A percentile compares a stretch with the other conserved stretches of the same genome.
phyloP scores from a whole-genome alignment of 805 yeast species.

The Starmerella kuoi region DNA sequence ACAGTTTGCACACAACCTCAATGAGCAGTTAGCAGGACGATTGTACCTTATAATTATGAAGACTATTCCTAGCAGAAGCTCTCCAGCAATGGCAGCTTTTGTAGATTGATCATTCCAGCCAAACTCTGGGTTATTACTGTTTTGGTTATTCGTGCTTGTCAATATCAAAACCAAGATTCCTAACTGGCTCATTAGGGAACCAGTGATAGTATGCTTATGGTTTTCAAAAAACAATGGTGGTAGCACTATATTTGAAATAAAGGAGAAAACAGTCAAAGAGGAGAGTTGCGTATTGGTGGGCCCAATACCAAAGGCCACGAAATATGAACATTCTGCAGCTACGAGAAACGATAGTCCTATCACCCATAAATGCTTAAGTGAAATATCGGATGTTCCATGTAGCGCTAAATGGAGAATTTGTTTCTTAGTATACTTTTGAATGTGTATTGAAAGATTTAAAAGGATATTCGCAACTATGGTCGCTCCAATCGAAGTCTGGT shows the following conservation, averaged over 20 bases:
- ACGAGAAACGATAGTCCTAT: constrained; percentile 34
- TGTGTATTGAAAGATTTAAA: constrained; percentile 32
- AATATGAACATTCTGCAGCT: constrained; percentile 37
- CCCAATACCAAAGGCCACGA: constrained; percentile 39
- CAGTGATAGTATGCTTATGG: constrained; percentile 29
- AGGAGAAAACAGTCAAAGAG: constrained; percentile 40
- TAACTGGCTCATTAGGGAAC: constrained; percentile 33
- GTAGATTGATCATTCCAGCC: background rate
- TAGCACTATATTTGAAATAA: constrained; percentile 37
- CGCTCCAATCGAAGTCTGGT: constrained; percentile 10
- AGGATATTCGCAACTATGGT: constrained; percentile 30
- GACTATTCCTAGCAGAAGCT: constrained; percentile 1
- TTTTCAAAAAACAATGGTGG: constrained; percentile 40
- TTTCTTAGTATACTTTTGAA: constrained; percentile 33
- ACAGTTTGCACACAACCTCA: constrained; percentile 9
- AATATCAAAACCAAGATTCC: constrained; percentile 36
- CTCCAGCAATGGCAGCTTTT: background rate
- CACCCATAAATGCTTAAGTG: constrained; percentile 30
- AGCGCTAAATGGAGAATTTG: constrained; percentile 24
- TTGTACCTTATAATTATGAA: background rate
- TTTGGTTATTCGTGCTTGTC: constrained; percentile 25
- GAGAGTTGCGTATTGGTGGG: constrained; percentile 37
- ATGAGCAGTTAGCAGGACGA: constrained; percentile 9
- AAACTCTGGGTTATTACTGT: background rate
- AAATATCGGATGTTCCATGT: constrained; percentile 18